Base-by-base conservation (phyloP, 192 early-diverging fungal species). In the Coemansia sp. region DNA sequence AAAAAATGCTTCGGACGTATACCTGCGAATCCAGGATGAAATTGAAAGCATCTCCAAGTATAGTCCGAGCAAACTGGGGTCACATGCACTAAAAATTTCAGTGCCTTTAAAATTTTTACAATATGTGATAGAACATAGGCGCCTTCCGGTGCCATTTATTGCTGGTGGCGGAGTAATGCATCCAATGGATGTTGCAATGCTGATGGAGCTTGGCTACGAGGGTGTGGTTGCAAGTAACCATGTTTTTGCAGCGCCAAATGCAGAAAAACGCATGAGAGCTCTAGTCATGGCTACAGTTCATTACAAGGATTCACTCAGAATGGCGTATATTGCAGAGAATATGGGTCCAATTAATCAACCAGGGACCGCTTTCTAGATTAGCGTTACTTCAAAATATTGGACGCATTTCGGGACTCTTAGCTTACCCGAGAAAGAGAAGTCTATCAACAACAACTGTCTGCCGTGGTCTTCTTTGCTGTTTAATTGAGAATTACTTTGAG, bases 141-240 rank as follows among this genome's bases (percentile, higher is more conserved):
- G 94, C 60, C 76, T 98, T n/a, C 95, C 95, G 21, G 95, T 98
- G 54, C 94, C 94, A 70, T 91, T 96, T 81, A 97, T 97, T 83
- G 94, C 94, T 59, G 89, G 91, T 38, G 96, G 93, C 60, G 96
- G 96, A 77, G 85, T 98, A 60, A 90, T 92, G 27, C 94, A 92
- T 44, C 94, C 96, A 28, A 90, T 93, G 21, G 96, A 98, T 85
- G 95, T 93, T 68, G 96, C 95, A 22, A 68, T 95, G 63, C 93
- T 97, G 89, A 96, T 96, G 92, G 89, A 92, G 74, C 81, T 94
- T 50, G 95, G 95, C 55, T 92, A 93, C 74, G 95, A 98, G 76
- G 96, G 96, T 79, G 92, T 90, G 48, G 94, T 98, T 82, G 91
- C 94, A 54, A 94, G 94, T 47, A 88, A 89, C 18, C 88, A 90